Conservation (phyloP, 2,329 filamentous ascomycete species). For the Fusarium drepaniforme region DNA sequence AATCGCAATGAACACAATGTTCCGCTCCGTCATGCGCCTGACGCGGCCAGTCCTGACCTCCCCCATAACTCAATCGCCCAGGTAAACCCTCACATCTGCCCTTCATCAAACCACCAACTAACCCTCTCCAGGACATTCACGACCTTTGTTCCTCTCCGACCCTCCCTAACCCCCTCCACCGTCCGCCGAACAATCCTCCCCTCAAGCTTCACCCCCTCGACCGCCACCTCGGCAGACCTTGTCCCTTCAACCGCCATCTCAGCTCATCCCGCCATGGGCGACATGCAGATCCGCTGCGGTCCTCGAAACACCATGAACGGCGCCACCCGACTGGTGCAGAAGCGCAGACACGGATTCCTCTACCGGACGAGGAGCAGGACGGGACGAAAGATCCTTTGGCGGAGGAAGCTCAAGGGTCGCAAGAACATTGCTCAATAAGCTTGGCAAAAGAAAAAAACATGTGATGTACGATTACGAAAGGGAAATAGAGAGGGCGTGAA, state of each 20-base stretch:
- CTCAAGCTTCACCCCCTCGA: constrained; percentile 47
- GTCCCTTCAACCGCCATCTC: constrained; percentile 61
- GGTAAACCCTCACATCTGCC: constrained; percentile 30
- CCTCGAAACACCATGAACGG: constrained; percentile 69
- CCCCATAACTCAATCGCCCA: constrained; percentile 38
- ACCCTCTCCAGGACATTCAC: constrained; percentile 56
- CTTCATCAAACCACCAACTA: constrained; percentile 6
- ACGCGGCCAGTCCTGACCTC: constrained; percentile 46
- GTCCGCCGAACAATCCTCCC: constrained; percentile 47
- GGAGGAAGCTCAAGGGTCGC: constrained; percentile 66
- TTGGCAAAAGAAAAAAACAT: constrained; percentile 1
- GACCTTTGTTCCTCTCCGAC: constrained; percentile 64
- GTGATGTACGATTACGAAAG: constrained; percentile 40
- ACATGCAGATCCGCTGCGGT: constrained; percentile 67
- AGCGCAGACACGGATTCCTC: constrained; percentile 70
- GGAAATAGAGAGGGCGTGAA: constrained; percentile 20
- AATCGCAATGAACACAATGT: constrained; percentile 40
- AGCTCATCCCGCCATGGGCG: constrained; percentile 64
- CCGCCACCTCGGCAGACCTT: constrained; percentile 54
- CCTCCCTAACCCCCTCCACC: constrained; percentile 53
- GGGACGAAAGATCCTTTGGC: constrained; percentile 64
- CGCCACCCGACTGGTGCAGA: constrained; percentile 67
- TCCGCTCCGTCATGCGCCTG: constrained; percentile 48
- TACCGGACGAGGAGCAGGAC: constrained; percentile 62
- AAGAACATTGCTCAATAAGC: constrained; percentile 48